phyloP scores from a whole-genome alignment of 805 yeast species.

The Suhomyces xylopsoci region DNA sequence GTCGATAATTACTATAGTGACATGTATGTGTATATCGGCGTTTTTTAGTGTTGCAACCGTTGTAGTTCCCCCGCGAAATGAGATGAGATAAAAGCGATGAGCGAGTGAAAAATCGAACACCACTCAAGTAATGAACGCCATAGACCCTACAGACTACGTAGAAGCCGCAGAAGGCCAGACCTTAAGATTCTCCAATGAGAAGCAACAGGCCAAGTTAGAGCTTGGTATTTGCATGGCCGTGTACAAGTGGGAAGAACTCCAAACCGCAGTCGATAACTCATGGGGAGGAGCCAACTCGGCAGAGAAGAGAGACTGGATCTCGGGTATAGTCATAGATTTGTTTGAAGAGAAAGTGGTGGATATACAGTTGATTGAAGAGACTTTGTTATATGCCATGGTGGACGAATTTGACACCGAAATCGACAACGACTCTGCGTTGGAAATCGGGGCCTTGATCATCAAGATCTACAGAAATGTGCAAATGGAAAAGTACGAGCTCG shows the following conservation, averaged over 20 bases:
- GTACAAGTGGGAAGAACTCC: constrained; percentile 85
- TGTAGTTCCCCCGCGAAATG: background rate
- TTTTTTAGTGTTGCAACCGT: too few relatives aligned
- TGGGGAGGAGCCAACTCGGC: constrained; percentile 96
- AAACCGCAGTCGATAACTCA: constrained; percentile 81
- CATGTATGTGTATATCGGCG: too few relatives aligned
- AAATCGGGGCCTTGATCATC: constrained; percentile 65
- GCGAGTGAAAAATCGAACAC: background rate
- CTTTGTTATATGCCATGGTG: constrained; percentile 82
- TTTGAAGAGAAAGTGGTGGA: constrained; percentile 71
- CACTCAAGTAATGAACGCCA: constrained; percentile 21
- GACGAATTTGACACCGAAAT: constrained; percentile 90
- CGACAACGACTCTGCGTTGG: constrained; percentile 84
- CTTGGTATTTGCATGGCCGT: constrained; percentile 89
- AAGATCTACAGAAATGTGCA: constrained; percentile 64
- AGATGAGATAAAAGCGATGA: background rate
- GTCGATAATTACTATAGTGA: background rate
- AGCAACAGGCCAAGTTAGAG: constrained; percentile 82
- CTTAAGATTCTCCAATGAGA: constrained; percentile 50
- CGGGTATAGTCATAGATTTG: constrained; percentile 75
- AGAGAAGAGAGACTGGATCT: constrained; percentile 94
- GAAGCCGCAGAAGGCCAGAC: constrained; percentile 45
- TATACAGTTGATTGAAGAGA: constrained; percentile 75
- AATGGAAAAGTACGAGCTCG: constrained; percentile 46
- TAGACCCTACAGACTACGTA: constrained; percentile 51